phyloP scores from a whole-genome alignment of 768 basidiomycete genomes.

The Boletus pseudopeckii region DNA sequence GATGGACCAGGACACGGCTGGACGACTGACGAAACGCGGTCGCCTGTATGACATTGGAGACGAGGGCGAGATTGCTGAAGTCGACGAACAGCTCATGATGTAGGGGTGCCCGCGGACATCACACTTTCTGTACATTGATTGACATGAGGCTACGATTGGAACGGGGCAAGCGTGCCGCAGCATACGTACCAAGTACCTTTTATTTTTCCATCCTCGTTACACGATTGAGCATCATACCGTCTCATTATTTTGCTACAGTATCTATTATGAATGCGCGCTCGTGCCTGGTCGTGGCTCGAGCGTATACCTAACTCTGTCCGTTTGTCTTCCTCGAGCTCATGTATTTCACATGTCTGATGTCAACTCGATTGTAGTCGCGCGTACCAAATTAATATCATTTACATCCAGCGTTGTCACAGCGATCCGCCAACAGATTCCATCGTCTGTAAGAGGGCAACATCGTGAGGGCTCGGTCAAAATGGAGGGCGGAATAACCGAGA shows the following conservation, averaged over 20 bases:
- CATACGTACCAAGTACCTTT: too few species aligned
- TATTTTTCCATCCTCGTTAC: background rate
- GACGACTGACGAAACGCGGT: background rate
- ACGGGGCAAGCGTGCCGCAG: too few species aligned
- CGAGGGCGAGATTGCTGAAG: background rate
- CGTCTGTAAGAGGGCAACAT: slow-evolving; percentile 26
- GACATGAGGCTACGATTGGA: too few species aligned
- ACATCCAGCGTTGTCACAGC: background rate
- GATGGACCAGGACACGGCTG: background rate
- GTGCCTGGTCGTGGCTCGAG: background rate
- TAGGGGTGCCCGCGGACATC: too few species aligned
- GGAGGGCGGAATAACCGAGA: background rate
- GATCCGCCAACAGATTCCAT: slow-evolving; percentile 45
- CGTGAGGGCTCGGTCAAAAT: background rate
- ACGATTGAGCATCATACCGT: background rate
- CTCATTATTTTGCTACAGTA: background rate
- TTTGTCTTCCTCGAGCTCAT: too few species aligned
- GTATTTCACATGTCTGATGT: background rate
- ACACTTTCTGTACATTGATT: too few species aligned
- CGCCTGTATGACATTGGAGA: background rate
- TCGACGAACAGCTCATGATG: background rate
- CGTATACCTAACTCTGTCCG: too few species aligned
- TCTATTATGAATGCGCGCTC: background rate
- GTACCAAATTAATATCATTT: background rate
- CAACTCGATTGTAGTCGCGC: background rate